A percentile compares a stretch with the other conserved stretches of the same genome.
These are phyloP conservation scores for Russula sp. DNA, from an alignment of 768 basidiomycete genomes.

Conservation along the genomic window DNA sequence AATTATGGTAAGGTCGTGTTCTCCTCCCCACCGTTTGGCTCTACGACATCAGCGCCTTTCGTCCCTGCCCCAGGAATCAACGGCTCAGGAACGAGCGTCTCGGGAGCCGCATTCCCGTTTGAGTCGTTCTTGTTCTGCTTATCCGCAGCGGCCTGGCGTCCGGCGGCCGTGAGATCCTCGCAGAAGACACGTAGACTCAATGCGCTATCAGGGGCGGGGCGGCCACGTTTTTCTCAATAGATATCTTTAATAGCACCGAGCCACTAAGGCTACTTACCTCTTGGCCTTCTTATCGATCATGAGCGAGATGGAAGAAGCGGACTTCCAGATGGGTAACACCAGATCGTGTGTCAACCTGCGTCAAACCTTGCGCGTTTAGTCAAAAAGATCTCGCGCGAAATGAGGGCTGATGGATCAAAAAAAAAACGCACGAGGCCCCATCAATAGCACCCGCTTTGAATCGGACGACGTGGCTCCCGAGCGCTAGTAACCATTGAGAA, in stretches of 20 bases:
- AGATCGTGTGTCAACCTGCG: slow-evolving; percentile 69
- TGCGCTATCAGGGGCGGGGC: slow-evolving; percentile 45
- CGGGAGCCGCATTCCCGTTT: neutral
- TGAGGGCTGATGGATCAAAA: neutral
- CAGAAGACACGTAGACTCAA: slow-evolving; percentile 82
- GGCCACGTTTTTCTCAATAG: neutral
- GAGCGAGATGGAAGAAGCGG: slow-evolving; percentile 75
- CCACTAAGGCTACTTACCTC: slow-evolving; percentile 44
- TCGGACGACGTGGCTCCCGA: slow-evolving; percentile 68
- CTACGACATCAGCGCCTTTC: neutral
- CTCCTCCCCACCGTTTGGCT: neutral
- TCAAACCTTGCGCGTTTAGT: neutral
- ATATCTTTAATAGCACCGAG: no score
- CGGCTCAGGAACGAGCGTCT: neutral
- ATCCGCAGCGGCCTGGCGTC: slow-evolving; percentile 33
- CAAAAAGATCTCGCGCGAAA: neutral
- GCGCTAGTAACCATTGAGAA: slow-evolving; percentile 34
- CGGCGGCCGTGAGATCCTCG: slow-evolving; percentile 60
- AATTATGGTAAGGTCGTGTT: neutral
- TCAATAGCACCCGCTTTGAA: slow-evolving; percentile 52
- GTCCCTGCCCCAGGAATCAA: neutral
- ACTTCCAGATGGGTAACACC: slow-evolving; percentile 94
- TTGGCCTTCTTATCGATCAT: slow-evolving; percentile 98
- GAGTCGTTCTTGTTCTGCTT: slow-evolving; percentile 25
- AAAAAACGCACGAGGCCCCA: slow-evolving; percentile 46